Conservation (phyloP, 208 protist genomes). For the Spongospora subterranea region DNA sequence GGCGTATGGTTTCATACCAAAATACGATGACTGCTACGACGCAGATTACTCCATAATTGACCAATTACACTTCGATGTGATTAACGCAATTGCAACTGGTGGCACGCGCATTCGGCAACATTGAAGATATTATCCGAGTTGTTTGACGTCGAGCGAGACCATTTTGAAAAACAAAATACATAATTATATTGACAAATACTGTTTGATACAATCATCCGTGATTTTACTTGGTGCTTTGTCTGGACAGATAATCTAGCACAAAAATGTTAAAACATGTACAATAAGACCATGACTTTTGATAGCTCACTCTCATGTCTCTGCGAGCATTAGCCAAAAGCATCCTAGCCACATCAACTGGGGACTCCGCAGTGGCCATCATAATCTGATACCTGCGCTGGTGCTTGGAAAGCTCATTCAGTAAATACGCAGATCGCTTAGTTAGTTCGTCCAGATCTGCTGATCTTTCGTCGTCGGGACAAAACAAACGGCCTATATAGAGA, state of each 20-base stretch:
- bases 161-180: too few species aligned
- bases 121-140: too few species aligned
- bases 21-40: too few species aligned
- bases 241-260: background rate
- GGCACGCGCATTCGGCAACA: too few species aligned
- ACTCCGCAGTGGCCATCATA: background rate
- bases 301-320: background rate
- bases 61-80: too few species aligned
- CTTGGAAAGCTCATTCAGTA: background rate
- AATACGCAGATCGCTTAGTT: background rate
- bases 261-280: background rate
- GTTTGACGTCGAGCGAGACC: too few species aligned
- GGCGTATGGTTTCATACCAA: background rate
- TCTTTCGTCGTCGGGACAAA: too few species aligned
- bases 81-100: too few species aligned
- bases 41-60: too few species aligned
- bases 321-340: background rate
- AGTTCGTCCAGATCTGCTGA: too few species aligned
- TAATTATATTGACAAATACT: background rate
- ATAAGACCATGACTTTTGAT: background rate
- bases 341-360: background rate
- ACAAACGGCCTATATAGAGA: too few species aligned
- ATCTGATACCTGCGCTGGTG: background rate
- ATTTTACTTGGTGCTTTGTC: background rate
- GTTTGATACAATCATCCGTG: background rate